Conservation (phyloP, 2,329 filamentous ascomycete species). For the Nectriaceae sp. region DNA sequence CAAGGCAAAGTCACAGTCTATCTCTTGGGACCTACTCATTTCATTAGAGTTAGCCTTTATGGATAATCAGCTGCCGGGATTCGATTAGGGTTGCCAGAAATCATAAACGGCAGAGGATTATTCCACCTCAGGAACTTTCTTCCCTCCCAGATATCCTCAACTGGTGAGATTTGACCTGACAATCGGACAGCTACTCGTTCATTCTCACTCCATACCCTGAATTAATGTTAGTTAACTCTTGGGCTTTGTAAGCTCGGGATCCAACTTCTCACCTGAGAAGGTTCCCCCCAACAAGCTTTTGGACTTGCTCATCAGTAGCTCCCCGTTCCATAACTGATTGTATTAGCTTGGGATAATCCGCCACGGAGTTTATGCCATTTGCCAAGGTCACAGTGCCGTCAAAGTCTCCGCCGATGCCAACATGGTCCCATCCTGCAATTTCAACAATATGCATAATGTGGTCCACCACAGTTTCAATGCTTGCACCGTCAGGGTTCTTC, state of each 20-base stretch:
- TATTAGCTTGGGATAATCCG: conserved; percentile 13
- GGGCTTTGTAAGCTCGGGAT: not conserved
- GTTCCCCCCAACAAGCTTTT: conserved; percentile 17
- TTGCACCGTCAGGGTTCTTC: conserved; percentile 24
- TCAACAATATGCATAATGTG: conserved; percentile 19
- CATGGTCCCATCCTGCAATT: conserved; percentile 30
- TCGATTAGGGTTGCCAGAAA: conserved; percentile 1
- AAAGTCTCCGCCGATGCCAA: conserved; percentile 20
- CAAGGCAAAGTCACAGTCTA: too few species aligned
- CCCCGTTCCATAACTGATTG: conserved; percentile 15
- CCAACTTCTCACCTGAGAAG: conserved; percentile 4
- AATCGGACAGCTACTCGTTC: not conserved
- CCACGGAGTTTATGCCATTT: conserved; percentile 12
- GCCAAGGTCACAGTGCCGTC: conserved; percentile 10
- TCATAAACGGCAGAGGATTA: conserved; percentile 4
- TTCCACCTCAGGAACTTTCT: conserved; percentile 3
- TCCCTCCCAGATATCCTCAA: conserved; percentile 5
- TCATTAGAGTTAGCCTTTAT: too few species aligned
- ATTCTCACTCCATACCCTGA: conserved; percentile 6
- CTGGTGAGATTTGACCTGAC: not conserved
- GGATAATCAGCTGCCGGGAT: conserved; percentile 4
- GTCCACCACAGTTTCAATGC: conserved; percentile 30
- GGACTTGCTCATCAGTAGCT: conserved; percentile 16
- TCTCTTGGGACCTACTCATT: too few species aligned
- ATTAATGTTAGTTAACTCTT: not conserved